Evolutionary conservation across 2,329 filamentous ascomycete species (phyloP).

Genomic region (Fusarium pseudocircinatum): DNA sequence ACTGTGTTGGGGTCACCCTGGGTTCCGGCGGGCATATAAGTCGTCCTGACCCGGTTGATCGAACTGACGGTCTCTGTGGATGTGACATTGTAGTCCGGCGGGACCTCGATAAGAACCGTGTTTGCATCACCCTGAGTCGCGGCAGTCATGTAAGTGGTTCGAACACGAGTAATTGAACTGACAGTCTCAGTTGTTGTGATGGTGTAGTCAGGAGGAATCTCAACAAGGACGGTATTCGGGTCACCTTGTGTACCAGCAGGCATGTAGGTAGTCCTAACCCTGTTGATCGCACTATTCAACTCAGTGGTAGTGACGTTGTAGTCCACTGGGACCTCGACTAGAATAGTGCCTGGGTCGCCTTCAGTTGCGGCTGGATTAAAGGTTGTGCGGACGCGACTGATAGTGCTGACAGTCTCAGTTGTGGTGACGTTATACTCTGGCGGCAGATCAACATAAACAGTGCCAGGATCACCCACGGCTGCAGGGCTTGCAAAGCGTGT

Average conservation of each 20-base stretch:
- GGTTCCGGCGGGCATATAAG: neutral
- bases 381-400: neutral
- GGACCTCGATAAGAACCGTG: neutral
- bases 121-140: neutral
- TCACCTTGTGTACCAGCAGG: neutral
- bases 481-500: slow-evolving; percentile 5
- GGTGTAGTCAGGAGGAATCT: slow-evolving; percentile 3
- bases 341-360: slow-evolving; percentile 10
- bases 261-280: slow-evolving; percentile 1
- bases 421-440: slow-evolving; percentile 6
- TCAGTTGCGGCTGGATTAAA: slow-evolving; percentile 9
- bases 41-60: neutral
- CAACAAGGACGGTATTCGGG: slow-evolving; percentile 1
- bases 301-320: slow-evolving; percentile 13
- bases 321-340: neutral
- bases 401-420: slow-evolving; percentile 2
- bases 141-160: neutral
- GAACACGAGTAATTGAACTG: neutral
- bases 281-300: neutral
- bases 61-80: neutral
- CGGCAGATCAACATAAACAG: neutral
- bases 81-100: neutral
- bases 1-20: neutral
- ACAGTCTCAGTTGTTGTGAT: slow-evolving; percentile 1
- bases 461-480: slow-evolving; percentile 4